Conservation (phyloP, 129 eudicot genomes). For the Dittrichia graveolens region DNA sequence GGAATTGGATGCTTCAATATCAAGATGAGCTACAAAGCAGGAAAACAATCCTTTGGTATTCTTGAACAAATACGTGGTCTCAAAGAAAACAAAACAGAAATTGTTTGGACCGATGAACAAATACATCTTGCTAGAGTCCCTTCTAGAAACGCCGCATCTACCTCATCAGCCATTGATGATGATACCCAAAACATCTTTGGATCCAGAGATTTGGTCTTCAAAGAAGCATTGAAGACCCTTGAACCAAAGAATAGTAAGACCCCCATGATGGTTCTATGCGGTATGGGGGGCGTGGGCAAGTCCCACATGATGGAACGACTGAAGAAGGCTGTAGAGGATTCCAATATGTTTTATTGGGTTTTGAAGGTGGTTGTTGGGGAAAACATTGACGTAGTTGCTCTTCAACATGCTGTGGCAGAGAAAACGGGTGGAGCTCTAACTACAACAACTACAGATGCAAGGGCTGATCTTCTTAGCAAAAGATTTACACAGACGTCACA, state of each 20-base stretch:
- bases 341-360: neutral
- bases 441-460: neutral
- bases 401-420: neutral
- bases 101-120: too few relatives aligned
- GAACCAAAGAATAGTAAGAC: neutral
- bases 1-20: too few relatives aligned
- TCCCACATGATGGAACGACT: neutral
- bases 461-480: neutral
- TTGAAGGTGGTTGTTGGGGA: neutral
- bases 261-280: neutral
- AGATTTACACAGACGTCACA: neutral
- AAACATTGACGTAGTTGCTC: neutral
- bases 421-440: neutral
- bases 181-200: neutral
- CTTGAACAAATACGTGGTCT: too few relatives aligned
- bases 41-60: too few relatives aligned
- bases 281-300: neutral
- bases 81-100: too few relatives aligned
- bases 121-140: too few relatives aligned
- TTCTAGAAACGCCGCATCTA: too few relatives aligned
- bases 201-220: neutral
- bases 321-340: neutral
- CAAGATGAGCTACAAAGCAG: too few relatives aligned
- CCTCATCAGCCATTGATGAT: too few relatives aligned
- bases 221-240: neutral